These are phyloP conservation scores for Hippophae tibetana DNA, from an alignment of 306 rosid species.

Conservation along the genomic window DNA sequence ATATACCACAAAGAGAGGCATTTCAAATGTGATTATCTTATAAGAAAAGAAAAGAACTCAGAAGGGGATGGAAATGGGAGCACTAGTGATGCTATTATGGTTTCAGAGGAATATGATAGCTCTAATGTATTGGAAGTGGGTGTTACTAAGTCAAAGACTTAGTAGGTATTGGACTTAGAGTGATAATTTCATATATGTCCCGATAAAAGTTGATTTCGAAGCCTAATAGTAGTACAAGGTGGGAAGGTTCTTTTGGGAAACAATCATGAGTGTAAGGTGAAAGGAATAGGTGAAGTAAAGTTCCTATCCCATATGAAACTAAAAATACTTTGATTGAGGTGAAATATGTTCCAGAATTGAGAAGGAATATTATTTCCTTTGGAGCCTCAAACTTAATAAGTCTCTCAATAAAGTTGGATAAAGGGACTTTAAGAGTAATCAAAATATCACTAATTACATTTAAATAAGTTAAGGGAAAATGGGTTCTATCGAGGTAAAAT, in stretches of 20 bases:
- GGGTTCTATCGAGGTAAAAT: background rate
- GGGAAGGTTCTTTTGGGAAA: background rate
- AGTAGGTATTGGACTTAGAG: background rate
- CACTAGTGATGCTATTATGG: background rate
- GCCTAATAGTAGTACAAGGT: no score
- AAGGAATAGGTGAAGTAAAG: background rate
- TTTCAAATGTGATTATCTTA: background rate
- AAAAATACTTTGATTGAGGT: background rate
- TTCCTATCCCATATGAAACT: background rate
- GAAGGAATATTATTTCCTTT: background rate
- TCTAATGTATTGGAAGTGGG: accelerated
- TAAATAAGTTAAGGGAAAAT: background rate
- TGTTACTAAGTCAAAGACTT: no score
- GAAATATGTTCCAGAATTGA: background rate
- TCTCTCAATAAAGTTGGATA: background rate
- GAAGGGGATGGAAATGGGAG: no score
- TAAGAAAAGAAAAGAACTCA: background rate
- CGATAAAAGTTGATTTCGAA: background rate
- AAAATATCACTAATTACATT: background rate
- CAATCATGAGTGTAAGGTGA: background rate
- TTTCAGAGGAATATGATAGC: background rate
- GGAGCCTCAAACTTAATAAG: background rate
- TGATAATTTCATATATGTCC: background rate
- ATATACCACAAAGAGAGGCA: background rate
- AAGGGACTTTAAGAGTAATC: background rate